Base-by-base conservation (phyloP, 108 stramenopile genomes). In the Nitzschia putrida region DNA sequence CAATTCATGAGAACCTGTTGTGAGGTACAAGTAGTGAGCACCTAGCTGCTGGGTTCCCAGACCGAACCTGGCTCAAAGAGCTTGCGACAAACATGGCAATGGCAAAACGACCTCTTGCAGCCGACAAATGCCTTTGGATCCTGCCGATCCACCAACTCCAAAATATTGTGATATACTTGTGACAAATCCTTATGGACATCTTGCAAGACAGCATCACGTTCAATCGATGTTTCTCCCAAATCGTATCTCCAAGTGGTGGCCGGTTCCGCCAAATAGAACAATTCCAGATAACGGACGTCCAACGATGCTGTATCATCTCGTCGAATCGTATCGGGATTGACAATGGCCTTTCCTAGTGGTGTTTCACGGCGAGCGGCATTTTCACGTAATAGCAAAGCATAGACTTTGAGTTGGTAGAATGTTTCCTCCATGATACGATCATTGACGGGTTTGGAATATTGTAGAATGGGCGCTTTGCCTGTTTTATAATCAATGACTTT, bases 401-500 rank as follows among this genome's bases (percentile, higher is more conserved):
- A 95, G 1, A 95, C 74, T 73, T 91, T 90, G 61, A 95, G 79
- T 74, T 95, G 92, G 65, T 79, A 91, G 73, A 95, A 91, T 4
- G 82, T 65, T 67, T 95, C 88, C 7, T 86, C 51, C 6, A 74
- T 76, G 66, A 95, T 95, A 12, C 79, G 61, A 25, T 90, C 80
- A 79, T 95, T 92, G 50, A 86, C 80, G 20, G 67, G 43, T 0
- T 76, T 67, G 2, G 86, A 81, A 71, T 95, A 95, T 60, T 95
- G 92, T 49, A 95, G 80, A 56, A 82, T 49, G 11, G 95, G 95
- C 23, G 88, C 85, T 72, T 95, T 95, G 18, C 95, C 95, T 9
- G 95, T 89, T 60, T 95, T 95, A 83, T 95, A 93, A 67, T 95
- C 95, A 11, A 88, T 75, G 37, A 95, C 81, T 66, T 80, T 78